Percentiles rank a stretch among this genome's conserved stretches.
Evolutionary conservation across 75 land plant species (phyloP).

Genomic region (Cupressus sempervirens): DNA sequence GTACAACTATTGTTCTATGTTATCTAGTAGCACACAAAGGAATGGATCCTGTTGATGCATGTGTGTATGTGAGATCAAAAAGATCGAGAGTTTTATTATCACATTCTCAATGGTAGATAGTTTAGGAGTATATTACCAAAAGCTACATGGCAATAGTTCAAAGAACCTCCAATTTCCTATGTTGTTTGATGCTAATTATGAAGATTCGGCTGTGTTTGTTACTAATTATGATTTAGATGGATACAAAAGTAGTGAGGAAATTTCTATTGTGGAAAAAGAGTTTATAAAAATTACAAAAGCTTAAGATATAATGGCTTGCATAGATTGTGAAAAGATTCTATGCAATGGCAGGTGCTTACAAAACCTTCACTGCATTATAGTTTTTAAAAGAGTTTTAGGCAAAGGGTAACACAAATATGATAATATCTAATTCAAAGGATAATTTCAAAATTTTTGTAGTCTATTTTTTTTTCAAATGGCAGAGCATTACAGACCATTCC

Average conservation of each 20-base stretch:
- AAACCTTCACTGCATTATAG: neutral
- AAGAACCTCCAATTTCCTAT: neutral
- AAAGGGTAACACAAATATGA: neutral
- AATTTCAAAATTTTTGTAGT: neutral
- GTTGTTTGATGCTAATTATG: neutral
- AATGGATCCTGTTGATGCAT: constrained; percentile 79
- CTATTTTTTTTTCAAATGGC: neutral
- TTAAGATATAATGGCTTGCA: neutral
- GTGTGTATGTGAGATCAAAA: constrained; percentile 59
- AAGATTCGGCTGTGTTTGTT: constrained; percentile 1
- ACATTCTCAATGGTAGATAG: constrained; percentile 83
- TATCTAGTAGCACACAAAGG: constrained; percentile 82
- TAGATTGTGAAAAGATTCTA: neutral
- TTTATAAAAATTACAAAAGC: neutral
- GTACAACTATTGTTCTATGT: constrained; percentile 91
- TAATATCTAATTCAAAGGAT: no score
- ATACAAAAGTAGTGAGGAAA: constrained; percentile 5
- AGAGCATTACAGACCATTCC: no score
- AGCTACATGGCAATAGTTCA: neutral
- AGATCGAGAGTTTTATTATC: constrained; percentile 88
- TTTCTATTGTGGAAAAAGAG: constrained; percentile 3
- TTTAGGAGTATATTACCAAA: neutral
- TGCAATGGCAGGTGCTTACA: neutral
- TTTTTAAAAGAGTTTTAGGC: neutral
- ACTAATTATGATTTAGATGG: constrained; percentile 10